Base-by-base conservation (phyloP, 2,329 filamentous ascomycete genomes). In the Alternaria brassicicola region DNA sequence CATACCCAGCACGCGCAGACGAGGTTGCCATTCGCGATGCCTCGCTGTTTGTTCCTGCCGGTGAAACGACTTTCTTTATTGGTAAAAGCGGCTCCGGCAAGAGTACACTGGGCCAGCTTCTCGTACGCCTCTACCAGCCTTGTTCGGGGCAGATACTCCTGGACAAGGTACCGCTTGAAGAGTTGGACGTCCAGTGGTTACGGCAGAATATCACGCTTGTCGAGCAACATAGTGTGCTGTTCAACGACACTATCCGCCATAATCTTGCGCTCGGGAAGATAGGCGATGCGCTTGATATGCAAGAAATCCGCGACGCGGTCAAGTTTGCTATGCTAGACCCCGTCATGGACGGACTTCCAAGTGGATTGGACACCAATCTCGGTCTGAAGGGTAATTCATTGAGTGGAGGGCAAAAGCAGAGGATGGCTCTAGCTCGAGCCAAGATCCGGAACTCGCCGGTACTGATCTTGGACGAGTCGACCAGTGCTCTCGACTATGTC, bases 81-180 rank as follows among this genome's bases (percentile, higher is more conserved):
- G 95, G 94, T 0, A 85, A 84, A 68, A 97, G 92, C 69, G 95
- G 95, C 0, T 97, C 92, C 2, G 94, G 94, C 0, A 98, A 98
- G 76, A 97, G 92, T 66, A 98, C 94, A 0, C 72, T 98, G 1
- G 88, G 89, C 1, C 92, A 92, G 70, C 82, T 98, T 0, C 82
- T 98, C 0, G 82, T 93, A 49, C 86, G 88, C 12, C 90, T 96
- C 66, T 97, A 97, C 70, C 80, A 85, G 6, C 86, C 91, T 0
- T 76, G 79, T 0, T 79, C 79, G 0, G 94, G 93, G 0, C 76
- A 84, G 0, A 88, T 97, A 15, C 73, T 83, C 0, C 79, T 98
- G 9, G 92, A 96, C 68, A 87, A 85, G 0, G 73, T 83, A 2
- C 78, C 85, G 0, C 78, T 95, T 2, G 73, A 84, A n/a, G 79